A percentile compares a stretch with the other conserved stretches of the same genome.
Conservation (phyloP, 1,284 basidiomycete genomes). For the Puccinia horiana region DNA sequence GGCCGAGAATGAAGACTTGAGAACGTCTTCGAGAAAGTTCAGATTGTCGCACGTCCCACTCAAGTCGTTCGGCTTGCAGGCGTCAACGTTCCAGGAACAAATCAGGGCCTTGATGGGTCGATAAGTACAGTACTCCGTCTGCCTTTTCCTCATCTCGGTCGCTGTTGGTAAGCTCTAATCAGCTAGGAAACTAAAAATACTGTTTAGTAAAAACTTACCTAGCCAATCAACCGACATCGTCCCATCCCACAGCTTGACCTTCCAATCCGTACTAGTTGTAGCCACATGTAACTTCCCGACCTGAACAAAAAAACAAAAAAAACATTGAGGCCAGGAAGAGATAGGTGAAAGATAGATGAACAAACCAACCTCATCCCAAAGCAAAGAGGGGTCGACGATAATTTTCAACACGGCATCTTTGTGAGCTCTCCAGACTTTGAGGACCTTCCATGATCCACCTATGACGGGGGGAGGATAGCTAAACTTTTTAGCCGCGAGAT, state of each 20-base stretch:
- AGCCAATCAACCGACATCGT: constrained; percentile 44
- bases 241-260: constrained; percentile 44
- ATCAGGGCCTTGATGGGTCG: constrained; percentile 76
- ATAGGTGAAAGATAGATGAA: constrained; percentile 58
- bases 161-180: constrained; percentile 62
- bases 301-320: constrained; percentile 75
- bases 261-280: constrained; percentile 46
- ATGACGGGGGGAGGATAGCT: constrained; percentile 65
- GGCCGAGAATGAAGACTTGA: constrained; percentile 64
- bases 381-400: constrained; percentile 61
- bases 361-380: constrained; percentile 43
- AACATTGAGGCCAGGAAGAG: constrained; percentile 9
- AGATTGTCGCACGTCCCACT: constrained; percentile 67
- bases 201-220: background rate
- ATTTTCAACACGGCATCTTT: constrained; percentile 71
- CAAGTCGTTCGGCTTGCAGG: constrained; percentile 76
- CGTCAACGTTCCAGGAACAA: constrained; percentile 91
- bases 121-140: constrained; percentile 76
- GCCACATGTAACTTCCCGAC: constrained; percentile 57
- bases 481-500: constrained; percentile 68
- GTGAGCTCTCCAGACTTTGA: constrained; percentile 88
- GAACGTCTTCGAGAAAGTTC: constrained; percentile 71
- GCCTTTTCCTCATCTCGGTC: constrained; percentile 71
- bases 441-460: constrained; percentile 69
- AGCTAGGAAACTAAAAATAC: background rate